Evolutionary conservation across 495 filamentous ascomycete species (phyloP).

Genomic region (Penicillium desertorum): DNA sequence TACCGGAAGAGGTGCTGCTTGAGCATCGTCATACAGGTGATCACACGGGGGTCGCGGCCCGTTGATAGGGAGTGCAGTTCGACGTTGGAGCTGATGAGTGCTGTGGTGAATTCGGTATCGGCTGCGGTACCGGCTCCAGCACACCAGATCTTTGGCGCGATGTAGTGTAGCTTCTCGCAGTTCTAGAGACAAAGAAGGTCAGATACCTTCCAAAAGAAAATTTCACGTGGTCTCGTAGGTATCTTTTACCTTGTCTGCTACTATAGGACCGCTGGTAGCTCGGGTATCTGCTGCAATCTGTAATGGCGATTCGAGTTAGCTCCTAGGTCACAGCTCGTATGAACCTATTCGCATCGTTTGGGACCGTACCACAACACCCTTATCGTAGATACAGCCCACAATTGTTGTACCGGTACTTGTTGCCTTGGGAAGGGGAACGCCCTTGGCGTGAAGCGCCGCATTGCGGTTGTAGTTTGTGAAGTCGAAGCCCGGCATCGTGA

Average conservation of each 20-base stretch:
- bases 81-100: conserved; percentile 96
- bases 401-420: conserved; percentile 99
- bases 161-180: conserved; percentile 99
- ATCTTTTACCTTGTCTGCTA: conserved; percentile 86
- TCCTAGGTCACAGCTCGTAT: not conserved
- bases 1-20: conserved; percentile 99
- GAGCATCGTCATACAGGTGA: conserved; percentile 99
- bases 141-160: conserved; percentile 98
- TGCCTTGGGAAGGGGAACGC: conserved; percentile 91
- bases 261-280: conserved; percentile 96
- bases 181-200: conserved; percentile 55
- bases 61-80: conserved; percentile 95
- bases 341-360: conserved; percentile 1
- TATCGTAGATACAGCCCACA: conserved; percentile 95
- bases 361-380: conserved; percentile 81
- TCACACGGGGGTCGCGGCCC: conserved; percentile 92
- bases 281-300: conserved; percentile 96
- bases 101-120: conserved; percentile 98
- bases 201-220: not conserved
- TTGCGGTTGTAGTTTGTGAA: conserved; percentile 99
- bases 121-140: conserved; percentile 97
- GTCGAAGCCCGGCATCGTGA: conserved; percentile 94
- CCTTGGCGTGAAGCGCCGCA: conserved; percentile 86
- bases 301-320: conserved; percentile 23
- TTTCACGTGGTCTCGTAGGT: not conserved